Base-by-base conservation (phyloP, 202 grass and related monocot genomes). In the Schoenoplectus triqueter region DNA sequence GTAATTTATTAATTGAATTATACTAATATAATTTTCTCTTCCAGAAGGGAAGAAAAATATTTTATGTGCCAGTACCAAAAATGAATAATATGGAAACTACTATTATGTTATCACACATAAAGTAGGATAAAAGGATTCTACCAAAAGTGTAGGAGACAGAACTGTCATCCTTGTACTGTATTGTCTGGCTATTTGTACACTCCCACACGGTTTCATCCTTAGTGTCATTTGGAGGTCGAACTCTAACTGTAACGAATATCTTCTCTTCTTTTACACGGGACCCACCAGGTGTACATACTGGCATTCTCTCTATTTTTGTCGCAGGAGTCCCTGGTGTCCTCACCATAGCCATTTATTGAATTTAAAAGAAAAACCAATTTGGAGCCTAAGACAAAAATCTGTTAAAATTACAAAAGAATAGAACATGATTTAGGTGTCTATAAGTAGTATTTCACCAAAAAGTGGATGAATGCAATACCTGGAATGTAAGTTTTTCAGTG, bases 201-300 rank as follows among this genome's bases (percentile, higher is more conserved):
- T 93, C 95, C 95, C 95, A 98, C 61, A 81, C 91, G 10, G 71
- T 51, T 77, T 92, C 85, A 57, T 98, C 95, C 85, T 89, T 98
- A 5, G 64, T 61, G 44, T 77, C 74, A 80, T 89, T 94, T 84
- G 93, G 85, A 73, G 95, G 95, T n/a, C 95, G 75, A 79, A 95
- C 88, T 52, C 95, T 87, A 31, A 98, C 95, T 13, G 95, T 98
- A 80, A 98, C 95, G 87, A 98, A 98, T 81, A 98, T 98, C 66
- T 98, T 98, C 86, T 98, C 95, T 81, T 98, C 95, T 84, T 91
- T 98, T 74, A 86, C 86, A 68, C 86, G 91, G 66, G 95, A 88
- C 60, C 81, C 90, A 68, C 95, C 95, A 55, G 88, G 88, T 15
- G 95, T 97, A 2, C 80, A 97, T 62, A 92, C 82, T 0, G 91